Evolutionary conservation across 176 grass and related monocot genomes (phyloP), one percentile per base, ranked within the genome.

Genomic region (Ampelocalamus luodianensis): DNA sequence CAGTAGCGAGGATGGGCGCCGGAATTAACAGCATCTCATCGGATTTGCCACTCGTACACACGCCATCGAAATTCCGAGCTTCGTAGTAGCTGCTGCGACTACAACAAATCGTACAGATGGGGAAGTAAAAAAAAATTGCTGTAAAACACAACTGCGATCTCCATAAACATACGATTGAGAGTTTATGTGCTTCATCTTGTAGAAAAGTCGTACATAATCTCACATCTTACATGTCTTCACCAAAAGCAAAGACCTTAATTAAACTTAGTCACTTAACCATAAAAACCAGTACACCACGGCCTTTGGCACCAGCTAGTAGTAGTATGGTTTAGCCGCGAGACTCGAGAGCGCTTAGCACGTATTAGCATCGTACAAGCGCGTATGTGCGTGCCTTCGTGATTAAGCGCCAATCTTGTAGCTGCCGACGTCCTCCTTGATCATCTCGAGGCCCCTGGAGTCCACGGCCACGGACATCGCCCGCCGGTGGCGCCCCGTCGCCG

Each of bases 381-480:
- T 37, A 12, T 22, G 15, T 48, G 40, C 59, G 40, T 60, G 44
- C 32, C 23, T 13, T 24, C 0, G 14, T 9, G 5, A 20, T 29
- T 5, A 90, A 3, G 88, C 84, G 39, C 84, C 79, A 20, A 83
- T 3, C 79, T 90, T 86, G 88, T 58, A 90, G 83, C 65, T 38
- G 64, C 64, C 88, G 4, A 78, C 26, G 84, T 90, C 84, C 79
- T 90, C 88, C 88, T 72, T 66, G 79, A 90, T 86, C 58, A 79
- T 75, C 66, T 90, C 79, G 20, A 90, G 88, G 72, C 83, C 84
- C 88, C 79, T 86, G 88, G 84, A 78, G 15, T 38, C 58, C 73
- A 86, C 72, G 88, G 84, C 65, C 65, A 86, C 85, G 4, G 88
- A 90, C 79, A 90, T 86, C 36, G 72, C 83, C 20, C 83, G 64